These are phyloP conservation scores for Euryodendron excelsum DNA, from an alignment of 148 eudicot genomes.

Conservation along the genomic window DNA sequence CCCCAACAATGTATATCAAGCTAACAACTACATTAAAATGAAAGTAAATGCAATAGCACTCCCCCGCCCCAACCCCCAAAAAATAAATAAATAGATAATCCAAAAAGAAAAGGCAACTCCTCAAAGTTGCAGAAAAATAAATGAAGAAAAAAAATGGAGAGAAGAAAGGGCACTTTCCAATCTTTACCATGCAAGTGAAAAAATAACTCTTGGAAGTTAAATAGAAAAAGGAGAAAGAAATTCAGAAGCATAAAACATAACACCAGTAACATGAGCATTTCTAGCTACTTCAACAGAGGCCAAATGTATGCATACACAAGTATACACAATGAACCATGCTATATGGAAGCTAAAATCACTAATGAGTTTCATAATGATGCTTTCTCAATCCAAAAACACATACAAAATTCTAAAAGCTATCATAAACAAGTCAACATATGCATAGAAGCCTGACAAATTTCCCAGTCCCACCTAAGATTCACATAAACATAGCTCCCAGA, in stretches of 20 bases:
- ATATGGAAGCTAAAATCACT: not conserved
- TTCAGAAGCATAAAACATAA: not conserved
- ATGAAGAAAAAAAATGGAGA: not conserved
- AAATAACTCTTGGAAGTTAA: not conserved
- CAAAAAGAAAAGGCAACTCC: not conserved
- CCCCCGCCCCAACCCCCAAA: too few species aligned
- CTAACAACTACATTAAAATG: too few species aligned
- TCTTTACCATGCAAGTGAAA: not conserved
- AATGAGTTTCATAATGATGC: not conserved
- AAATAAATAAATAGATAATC: too few species aligned
- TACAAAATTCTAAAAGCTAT: not conserved
- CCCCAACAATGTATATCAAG: too few species aligned
- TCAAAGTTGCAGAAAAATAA: not conserved
- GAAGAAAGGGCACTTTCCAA: conserved; percentile 5
- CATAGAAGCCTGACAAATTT: conserved; percentile 3
- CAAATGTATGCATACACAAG: not conserved
- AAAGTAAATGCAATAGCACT: not conserved
- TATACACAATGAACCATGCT: not conserved
- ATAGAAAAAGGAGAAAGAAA: not conserved
- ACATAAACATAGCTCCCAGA: not conserved
- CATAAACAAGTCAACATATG: not conserved
- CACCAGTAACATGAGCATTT: not conserved
- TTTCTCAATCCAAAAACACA: not conserved
- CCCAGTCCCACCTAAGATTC: not conserved
- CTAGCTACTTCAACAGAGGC: not conserved